Evolutionary conservation across 768 basidiomycete genomes (phyloP), one percentile per base, ranked within the genome.

Genomic region (Agrocybe pediades): DNA sequence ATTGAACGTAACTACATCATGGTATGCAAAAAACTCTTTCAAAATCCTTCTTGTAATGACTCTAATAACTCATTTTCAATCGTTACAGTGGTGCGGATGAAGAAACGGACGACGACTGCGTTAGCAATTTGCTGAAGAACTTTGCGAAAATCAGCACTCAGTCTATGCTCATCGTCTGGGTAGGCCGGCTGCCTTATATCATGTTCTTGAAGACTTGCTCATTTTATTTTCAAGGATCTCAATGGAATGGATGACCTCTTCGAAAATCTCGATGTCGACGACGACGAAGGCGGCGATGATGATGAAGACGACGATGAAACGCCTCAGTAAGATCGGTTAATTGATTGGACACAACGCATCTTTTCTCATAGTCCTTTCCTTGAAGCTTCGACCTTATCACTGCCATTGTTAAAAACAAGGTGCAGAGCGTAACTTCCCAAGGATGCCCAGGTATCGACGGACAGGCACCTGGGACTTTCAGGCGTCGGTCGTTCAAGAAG

Each of bases 391-490:
- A 63, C 30, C 44, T 63, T 24, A 53, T 67, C 23, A 50, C 47
- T 17, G 54, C 56, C 4, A 53, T 67, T 16, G 59, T 60, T 13
- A 57, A 63, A 41, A 51, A 46, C 17, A 57, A 60, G 24, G 49
- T 59, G 26, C 55, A 51, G 6, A 52, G 54, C 27, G 41, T 55
- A 3, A 46, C 53, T 6, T 67, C 66, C 3, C 59, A 64, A 50
- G 54, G 55, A 17, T 67, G 66, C 45, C 21, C 57, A 16, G 64
- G 59, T 2, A 62, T 67, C 25, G 65, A 67, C 45, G 64, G 62
- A 8, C 64, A 60, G 45, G 64, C 62, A 23, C 51, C 62, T 13
- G 64, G 63, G 29, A 59, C 63, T 1, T 62, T 57, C 56, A 56
- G 60, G 11, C 55, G 56, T 25, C 33, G 52, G 19, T 56, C 47